Evolutionary conservation across 345 rosid genomes (phyloP), one percentile per base, ranked within the genome.

Genomic region (Fremontodendron californicum): DNA sequence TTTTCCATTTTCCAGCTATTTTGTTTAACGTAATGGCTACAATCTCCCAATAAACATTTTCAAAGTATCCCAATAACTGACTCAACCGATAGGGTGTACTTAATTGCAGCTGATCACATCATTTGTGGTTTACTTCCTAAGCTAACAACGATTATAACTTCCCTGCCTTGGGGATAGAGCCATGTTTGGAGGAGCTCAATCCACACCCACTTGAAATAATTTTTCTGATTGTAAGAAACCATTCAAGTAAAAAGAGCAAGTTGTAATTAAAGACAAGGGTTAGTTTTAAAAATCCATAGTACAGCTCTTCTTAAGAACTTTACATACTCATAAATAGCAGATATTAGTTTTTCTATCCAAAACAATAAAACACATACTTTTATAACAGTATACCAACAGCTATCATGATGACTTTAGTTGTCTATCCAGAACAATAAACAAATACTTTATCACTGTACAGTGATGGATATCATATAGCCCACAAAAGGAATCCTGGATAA

Each of bases 171-270:
- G 49, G 51, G 52, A 35, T 2, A 61, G 62, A 23, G 31, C 13
- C 21, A 35, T n/a, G 25, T 6, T n/a, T n/a, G n/a, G n/a, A n/a
- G n/a, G n/a, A n/a, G n/a, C n/a, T n/a, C n/a, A n/a, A n/a, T n/a
- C n/a, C n/a, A n/a, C n/a, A n/a, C n/a, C n/a, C n/a, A n/a, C n/a
- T n/a, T n/a, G n/a, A n/a, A n/a, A n/a, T n/a, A n/a, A n/a, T n/a
- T n/a, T n/a, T n/a, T n/a, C n/a, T n/a, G n/a, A n/a, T n/a, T n/a
- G n/a, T n/a, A n/a, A n/a, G n/a, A n/a, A n/a, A n/a, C n/a, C n/a
- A n/a, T n/a, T n/a, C n/a, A n/a, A n/a, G 70, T 65, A 65, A 64
- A 21, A 15, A 65, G 48, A 65, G 29, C 70, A n/a, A n/a, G n/a
- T n/a, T n/a, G n/a, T n/a, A n/a, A n/a, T n/a, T n/a, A n/a, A n/a